These are phyloP conservation scores for Pyrenochaeta sp. DNA, from an alignment of 2,329 filamentous ascomycete species.

Conservation along the genomic window DNA sequence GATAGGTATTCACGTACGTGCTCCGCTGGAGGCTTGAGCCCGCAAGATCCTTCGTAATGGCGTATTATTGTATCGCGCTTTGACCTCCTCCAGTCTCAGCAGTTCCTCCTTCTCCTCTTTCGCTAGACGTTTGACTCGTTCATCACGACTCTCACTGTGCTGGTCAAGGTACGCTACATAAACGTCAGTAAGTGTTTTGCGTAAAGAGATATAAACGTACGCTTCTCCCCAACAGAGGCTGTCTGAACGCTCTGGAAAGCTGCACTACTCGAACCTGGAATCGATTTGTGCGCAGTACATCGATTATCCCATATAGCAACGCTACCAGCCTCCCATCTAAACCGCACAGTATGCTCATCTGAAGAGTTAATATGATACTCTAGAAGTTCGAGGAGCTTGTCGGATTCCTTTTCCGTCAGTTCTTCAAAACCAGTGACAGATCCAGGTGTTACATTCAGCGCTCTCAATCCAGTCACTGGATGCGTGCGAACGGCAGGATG, in stretches of 20 bases:
- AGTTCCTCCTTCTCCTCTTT: constrained; percentile 6
- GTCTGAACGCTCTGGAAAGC: neutral
- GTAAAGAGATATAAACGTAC: constrained; percentile 3
- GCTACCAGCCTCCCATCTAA: constrained; percentile 17
- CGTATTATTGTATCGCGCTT: constrained; percentile 19
- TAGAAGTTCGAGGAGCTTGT: constrained; percentile 17
- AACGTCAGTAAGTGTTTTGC: neutral
- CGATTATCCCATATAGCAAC: constrained; percentile 26
- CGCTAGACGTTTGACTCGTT: constrained; percentile 2
- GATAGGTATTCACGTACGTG: neutral
- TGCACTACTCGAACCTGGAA: neutral
- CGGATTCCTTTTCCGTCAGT: constrained; percentile 59
- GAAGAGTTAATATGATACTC: constrained; percentile 17
- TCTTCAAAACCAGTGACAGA: constrained; percentile 61
- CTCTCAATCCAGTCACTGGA: constrained; percentile 58
- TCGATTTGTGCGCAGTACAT: constrained; percentile 9
- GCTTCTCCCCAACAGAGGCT: constrained; percentile 7
- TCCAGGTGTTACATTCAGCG: constrained; percentile 49
- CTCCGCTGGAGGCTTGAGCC: constrained; percentile 2
- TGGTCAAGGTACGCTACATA: constrained; percentile 15
- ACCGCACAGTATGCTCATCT: constrained; percentile 17
- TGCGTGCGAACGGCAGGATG: constrained; percentile 61
- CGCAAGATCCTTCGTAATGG: constrained; percentile 18
- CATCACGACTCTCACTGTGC: constrained; percentile 13
- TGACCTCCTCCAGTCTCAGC: constrained; percentile 7